Percentiles rank a stretch among this genome's conserved stretches.
Evolutionary conservation across 2,329 filamentous ascomycete species (phyloP).

Genomic region (Nigrospora osmanthi): DNA sequence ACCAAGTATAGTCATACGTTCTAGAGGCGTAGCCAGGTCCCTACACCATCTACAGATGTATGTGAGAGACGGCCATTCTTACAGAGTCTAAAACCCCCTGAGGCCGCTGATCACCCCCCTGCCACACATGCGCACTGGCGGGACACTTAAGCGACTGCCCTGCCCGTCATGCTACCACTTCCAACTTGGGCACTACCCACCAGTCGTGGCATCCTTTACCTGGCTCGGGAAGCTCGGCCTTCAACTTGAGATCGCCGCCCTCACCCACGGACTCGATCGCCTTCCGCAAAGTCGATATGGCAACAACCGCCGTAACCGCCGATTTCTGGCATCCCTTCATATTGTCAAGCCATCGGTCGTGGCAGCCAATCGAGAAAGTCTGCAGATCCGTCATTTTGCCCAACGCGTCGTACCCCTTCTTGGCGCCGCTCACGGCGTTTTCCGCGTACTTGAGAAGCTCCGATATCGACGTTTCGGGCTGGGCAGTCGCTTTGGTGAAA

Average conservation of each 20-base stretch:
- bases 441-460: slow-evolving; percentile 38
- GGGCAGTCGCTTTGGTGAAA: slow-evolving; percentile 38
- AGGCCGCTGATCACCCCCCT: too few relatives aligned
- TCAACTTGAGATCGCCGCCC: slow-evolving; percentile 27
- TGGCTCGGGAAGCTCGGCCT: slow-evolving; percentile 42
- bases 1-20: too few relatives aligned
- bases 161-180: too few relatives aligned
- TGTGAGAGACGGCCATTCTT: too few relatives aligned
- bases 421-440: slow-evolving; percentile 36
- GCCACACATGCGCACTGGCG: too few relatives aligned
- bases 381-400: slow-evolving; percentile 42
- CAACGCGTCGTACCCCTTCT: slow-evolving; percentile 49
- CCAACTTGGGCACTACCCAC: slow-evolving; percentile 54
- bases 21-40: too few relatives aligned
- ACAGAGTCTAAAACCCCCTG: too few relatives aligned
- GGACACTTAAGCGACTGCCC: too few relatives aligned
- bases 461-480: slow-evolving; percentile 26
- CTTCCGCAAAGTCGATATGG: slow-evolving; percentile 52
- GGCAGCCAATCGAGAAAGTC: slow-evolving; percentile 46
- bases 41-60: too few relatives aligned
- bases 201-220: slow-evolving; percentile 53
- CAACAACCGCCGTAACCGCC: slow-evolving; percentile 63
- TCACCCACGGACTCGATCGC: slow-evolving; percentile 28
- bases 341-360: slow-evolving; percentile 54
- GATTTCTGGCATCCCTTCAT: slow-evolving; percentile 56